Evolutionary conservation across 169 alveolate genomes (phyloP), one percentile per base, ranked within the genome.

Genomic region (Eimeria necatrix): DNA sequence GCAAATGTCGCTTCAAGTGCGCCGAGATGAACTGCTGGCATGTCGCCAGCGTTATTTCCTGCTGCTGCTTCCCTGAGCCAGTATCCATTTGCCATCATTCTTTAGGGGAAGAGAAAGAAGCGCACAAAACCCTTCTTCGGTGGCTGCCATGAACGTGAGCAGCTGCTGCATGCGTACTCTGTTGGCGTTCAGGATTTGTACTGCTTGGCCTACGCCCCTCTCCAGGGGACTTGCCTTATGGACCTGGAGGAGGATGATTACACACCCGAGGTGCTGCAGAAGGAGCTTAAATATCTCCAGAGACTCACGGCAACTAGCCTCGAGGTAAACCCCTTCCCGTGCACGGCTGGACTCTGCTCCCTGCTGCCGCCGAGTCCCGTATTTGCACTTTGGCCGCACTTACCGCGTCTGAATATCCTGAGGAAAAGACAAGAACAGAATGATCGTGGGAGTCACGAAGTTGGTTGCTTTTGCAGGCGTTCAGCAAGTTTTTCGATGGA

Each of bases 171-270:
- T 32, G 41, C 41, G 41, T 32, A 32, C 41, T 0, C 41, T 32
- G 41, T 32, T 32, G 41, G 2, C 24, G 12, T 52, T 51, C 68
- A 92, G 95, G 95, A 92, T 71, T 80, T 92, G 85, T 92, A 92
- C 86, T 92, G 95, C 76, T 59, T 92, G 73, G 95, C 93, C 14
- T 78, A 81, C 48, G 95, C 95, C 56, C 95, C 95, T 60, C 32
- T 92, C 78, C 95, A 80, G 95, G 88, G 95, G 85, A 92, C 95
- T 4, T 92, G 95, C 74, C 32, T 92, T 20, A 71, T 78, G 80
- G 78, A 73, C 49, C 84, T 78, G 46, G 92, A 70, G 85, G 93
- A 92, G 20, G 91, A 92, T 20, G 95, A 92, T n/a, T 60, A 52
- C 64, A 60, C 95, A 4, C 76, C 74, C 10, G 95, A 92, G 84